Conservation (phyloP, 2,329 filamentous ascomycete genomes). For the Daldinia eschscholtzii region DNA sequence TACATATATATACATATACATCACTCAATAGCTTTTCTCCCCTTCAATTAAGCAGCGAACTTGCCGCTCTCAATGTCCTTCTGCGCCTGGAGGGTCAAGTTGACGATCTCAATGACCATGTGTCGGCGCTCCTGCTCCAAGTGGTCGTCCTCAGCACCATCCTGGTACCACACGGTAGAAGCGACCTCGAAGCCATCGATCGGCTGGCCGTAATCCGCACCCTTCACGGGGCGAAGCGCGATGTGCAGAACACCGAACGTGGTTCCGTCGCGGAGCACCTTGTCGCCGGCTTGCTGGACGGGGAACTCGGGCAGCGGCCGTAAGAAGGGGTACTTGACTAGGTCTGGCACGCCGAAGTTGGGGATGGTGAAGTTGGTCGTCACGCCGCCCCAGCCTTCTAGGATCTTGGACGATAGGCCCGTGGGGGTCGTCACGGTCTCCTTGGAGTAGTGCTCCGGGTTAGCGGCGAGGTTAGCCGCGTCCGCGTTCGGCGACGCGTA, state of each 20-base stretch:
- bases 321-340: constrained; percentile 52
- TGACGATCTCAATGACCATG: constrained; percentile 38
- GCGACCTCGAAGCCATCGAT: constrained; percentile 32
- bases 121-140: constrained; percentile 32
- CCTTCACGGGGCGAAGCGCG: constrained; percentile 27
- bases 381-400: constrained; percentile 52
- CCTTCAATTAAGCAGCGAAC: background rate
- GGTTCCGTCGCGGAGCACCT: constrained; percentile 33
- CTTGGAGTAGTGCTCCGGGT: constrained; percentile 51
- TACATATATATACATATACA: background rate
- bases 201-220: constrained; percentile 25
- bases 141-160: constrained; percentile 24
- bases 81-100: constrained; percentile 35
- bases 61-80: constrained; percentile 27
- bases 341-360: constrained; percentile 48
- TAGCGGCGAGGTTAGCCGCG: constrained; percentile 47
- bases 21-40: background rate
- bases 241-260: constrained; percentile 34
- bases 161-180: constrained; percentile 35
- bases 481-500: constrained; percentile 46
- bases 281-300: constrained; percentile 46
- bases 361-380: constrained; percentile 55
- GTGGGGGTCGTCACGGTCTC: constrained; percentile 34
- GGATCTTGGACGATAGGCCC: constrained; percentile 44
- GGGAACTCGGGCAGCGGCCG: constrained; percentile 45